These are phyloP conservation scores for Discostella pseudostelligera DNA, from an alignment of 108 stramenopile species.

Conservation along the genomic window DNA sequence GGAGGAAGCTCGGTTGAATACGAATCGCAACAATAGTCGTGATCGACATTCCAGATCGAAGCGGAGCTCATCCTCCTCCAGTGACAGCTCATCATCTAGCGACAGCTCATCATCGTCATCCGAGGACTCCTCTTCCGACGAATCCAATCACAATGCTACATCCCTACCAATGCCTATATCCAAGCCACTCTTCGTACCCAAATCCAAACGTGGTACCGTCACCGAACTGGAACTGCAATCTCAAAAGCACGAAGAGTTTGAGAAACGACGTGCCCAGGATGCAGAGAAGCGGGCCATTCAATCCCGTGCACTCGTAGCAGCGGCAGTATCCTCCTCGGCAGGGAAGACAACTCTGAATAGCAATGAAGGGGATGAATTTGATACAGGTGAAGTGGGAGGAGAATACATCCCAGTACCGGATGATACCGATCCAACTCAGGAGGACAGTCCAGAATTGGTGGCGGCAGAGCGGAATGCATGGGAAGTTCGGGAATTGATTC, in stretches of 20 bases:
- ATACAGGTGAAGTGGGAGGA: constrained; percentile 47
- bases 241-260: constrained; percentile 52
- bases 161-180: constrained; percentile 37
- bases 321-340: constrained; percentile 28
- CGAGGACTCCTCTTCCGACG: constrained; percentile 26
- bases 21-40: constrained; percentile 1
- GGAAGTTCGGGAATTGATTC: constrained; percentile 78
- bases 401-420: constrained; percentile 42
- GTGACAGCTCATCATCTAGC: neutral
- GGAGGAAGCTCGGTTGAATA: neutral
- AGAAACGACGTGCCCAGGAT: constrained; percentile 35
- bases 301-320: constrained; percentile 78
- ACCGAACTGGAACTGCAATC: constrained; percentile 53
- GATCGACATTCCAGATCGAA: neutral
- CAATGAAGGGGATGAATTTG: constrained; percentile 51
- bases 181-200: constrained; percentile 78
- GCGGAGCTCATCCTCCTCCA: too few relatives aligned
- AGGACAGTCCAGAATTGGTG: constrained; percentile 42
- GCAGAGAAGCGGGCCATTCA: constrained; percentile 59
- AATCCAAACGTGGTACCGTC: constrained; percentile 62
- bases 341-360: constrained; percentile 4
- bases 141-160: constrained; percentile 27
- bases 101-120: constrained; percentile 39
- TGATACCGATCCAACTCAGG: constrained; percentile 44
- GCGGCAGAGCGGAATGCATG: constrained; percentile 63